phyloP scores from a whole-genome alignment of 192 early-diverging fungal species.

The Podila minutissima region DNA sequence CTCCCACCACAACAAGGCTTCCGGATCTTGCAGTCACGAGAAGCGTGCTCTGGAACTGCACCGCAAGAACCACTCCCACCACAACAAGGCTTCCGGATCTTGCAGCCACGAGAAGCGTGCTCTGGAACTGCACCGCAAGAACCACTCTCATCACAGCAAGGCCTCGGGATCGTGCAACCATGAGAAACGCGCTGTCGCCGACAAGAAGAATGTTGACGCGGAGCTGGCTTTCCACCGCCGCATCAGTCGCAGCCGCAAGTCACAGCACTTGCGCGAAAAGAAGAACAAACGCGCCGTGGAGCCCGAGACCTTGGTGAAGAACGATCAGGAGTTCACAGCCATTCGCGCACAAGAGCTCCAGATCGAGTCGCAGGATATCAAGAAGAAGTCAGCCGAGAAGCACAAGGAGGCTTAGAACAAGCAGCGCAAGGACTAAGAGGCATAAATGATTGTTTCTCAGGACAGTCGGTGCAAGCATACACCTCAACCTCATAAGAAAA shows the following conservation, averaged over 20 bases:
- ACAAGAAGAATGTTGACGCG: not conserved
- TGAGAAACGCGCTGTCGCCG: not conserved
- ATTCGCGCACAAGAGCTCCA: too few species aligned
- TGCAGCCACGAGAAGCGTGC: constrained; percentile 9
- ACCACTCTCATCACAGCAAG: constrained; percentile 4
- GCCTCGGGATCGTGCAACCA: not conserved
- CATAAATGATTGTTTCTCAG: not conserved
- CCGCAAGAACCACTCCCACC: not conserved
- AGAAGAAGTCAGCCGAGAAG: not conserved
- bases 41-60: constrained; percentile 2
- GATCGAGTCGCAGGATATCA: not conserved
- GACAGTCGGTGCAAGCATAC: not conserved
- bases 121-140: constrained; percentile 19
- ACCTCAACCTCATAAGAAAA: not conserved
- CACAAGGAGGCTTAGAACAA: constrained; percentile 8
- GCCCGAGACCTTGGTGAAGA: too few species aligned
- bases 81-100: not conserved
- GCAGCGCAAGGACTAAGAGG: not conserved
- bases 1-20: not conserved
- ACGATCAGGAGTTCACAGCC: too few species aligned
- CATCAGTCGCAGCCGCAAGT: constrained; percentile 31
- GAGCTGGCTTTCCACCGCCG: constrained; percentile 35
- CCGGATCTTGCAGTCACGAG: not conserved
- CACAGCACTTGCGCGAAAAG: not conserved
- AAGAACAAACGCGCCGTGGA: not conserved